Conservation (phyloP, 225 moss, liverwort and hornwort genomes). For the Straminergon stramineum region DNA sequence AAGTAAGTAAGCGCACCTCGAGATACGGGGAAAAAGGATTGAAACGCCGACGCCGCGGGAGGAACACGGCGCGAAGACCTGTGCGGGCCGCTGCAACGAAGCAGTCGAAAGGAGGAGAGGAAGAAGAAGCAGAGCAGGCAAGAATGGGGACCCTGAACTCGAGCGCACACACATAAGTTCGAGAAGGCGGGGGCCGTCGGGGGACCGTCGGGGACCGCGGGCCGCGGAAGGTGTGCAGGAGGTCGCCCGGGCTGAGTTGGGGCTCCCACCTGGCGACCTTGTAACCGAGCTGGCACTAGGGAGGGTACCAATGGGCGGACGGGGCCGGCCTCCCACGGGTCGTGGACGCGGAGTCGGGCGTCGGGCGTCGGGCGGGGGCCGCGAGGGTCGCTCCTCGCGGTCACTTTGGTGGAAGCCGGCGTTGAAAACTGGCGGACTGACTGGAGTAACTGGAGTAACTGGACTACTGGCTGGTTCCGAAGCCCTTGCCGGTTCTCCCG, state of each 20-base stretch:
- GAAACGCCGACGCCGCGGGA: neutral
- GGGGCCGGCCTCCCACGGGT: neutral
- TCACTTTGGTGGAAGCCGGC: neutral
- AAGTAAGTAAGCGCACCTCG: neutral
- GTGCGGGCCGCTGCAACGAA: neutral
- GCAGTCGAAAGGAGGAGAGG: neutral
- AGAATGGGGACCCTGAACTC: neutral
- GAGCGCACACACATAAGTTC: neutral
- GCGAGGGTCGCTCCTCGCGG: neutral
- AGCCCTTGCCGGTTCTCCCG: neutral
- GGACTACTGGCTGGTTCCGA: neutral
- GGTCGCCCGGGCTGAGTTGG: neutral
- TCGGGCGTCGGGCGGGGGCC: no score
- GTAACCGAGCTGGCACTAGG: neutral
- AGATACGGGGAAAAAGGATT: neutral
- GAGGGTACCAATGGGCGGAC: neutral
- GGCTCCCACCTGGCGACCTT: neutral
- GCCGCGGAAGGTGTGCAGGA: neutral
- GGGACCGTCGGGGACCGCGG: neutral
- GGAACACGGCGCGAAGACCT: neutral
- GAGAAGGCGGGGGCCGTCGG: neutral
- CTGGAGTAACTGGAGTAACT: neutral
- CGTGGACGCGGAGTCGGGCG: neutral
- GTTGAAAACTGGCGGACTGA: neutral
- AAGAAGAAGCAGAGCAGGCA: neutral